Evolutionary conservation across 495 filamentous ascomycete species (phyloP), one percentile per base, ranked within the genome.

Genomic region (Pyrenopolyporus hunteri): DNA sequence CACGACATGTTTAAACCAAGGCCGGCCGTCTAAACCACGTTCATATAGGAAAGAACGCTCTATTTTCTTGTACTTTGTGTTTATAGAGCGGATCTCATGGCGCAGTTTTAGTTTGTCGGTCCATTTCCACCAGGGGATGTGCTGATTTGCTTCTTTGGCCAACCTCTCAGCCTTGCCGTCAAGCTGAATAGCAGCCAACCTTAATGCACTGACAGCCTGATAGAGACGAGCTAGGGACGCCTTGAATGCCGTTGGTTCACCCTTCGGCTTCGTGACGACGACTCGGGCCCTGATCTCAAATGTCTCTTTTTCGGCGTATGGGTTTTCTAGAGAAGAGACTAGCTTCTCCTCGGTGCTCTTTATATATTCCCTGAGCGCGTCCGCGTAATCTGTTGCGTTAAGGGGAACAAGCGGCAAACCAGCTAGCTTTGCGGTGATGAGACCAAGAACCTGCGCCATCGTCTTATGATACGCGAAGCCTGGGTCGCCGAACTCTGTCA

Each of bases 1-100:
- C 35, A 98, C 78, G 37, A 97, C 84, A 73, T 98, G 95, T 74
- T 96, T 96, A 74, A 93, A 98, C 82, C 96, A 96, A 31, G 88
- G 83, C 57, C 94, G 81, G 28, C 88, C 87, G 47, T 93, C 92
- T 74, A 95, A 78, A 19, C 93, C 92, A 29, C 82, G 73, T 43
- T 89, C 70, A 69, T 96, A 92, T 48, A 97, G 73, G 54, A 98
- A 84, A 72, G 90, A 73, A 2, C 89, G 85, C 70, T 98, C 94
- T 47, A 98, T 85, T 17, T 80, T 83, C 66, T 88, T 89, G 77
- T 91, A 87, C 60, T 85, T 83, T 39, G 76, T 76, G 63, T 93
- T 94, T 3, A 80, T 82, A 51, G 83, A 77, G 16, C 87, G 81
- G 44, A 89, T 86, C 23, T 86, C 72, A 1, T 78, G 77, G 59